These are phyloP conservation scores for Cucurbitaria berberidis DNA, from an alignment of 2,329 filamentous ascomycete genomes.

Conservation along the genomic window DNA sequence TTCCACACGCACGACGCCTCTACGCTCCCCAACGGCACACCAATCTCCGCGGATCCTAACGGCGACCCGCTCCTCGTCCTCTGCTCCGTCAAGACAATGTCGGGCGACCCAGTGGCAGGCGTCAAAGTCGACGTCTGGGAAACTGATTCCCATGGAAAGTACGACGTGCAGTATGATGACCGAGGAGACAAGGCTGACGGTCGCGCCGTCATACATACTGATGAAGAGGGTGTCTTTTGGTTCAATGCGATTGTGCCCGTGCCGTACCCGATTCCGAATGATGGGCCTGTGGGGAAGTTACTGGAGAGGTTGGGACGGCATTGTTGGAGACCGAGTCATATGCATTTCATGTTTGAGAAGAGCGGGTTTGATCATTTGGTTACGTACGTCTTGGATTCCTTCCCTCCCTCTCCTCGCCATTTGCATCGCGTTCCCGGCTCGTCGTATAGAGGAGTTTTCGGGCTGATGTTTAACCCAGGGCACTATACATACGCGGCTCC, in stretches of 20 bases:
- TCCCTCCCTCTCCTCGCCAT: neutral
- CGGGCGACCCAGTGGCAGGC: slow-evolving; percentile 66
- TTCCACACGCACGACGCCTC: slow-evolving; percentile 84
- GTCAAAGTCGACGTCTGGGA: slow-evolving; percentile 86
- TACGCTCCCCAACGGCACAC: slow-evolving; percentile 60
- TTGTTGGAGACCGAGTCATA: slow-evolving; percentile 48
- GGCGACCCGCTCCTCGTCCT: slow-evolving; percentile 74
- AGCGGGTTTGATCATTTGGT: slow-evolving; percentile 70
- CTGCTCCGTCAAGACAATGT: slow-evolving; percentile 72
- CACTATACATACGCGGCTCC: slow-evolving; percentile 77
- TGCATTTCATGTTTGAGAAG: slow-evolving; percentile 70
- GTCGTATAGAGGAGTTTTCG: neutral
- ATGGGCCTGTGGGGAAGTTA: slow-evolving; percentile 69
- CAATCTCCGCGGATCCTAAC: slow-evolving; percentile 71
- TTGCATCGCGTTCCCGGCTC: neutral
- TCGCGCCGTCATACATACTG: slow-evolving; percentile 71
- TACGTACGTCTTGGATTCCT: slow-evolving; percentile 68
- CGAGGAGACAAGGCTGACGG: slow-evolving; percentile 68
- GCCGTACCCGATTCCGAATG: slow-evolving; percentile 82
- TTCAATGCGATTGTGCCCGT: slow-evolving; percentile 86
- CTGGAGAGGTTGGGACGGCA: slow-evolving; percentile 38
- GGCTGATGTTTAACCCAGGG: slow-evolving; percentile 54
- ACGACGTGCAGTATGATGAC: slow-evolving; percentile 78
- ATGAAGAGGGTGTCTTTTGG: slow-evolving; percentile 78
- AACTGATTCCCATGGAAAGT: slow-evolving; percentile 79